Evolutionary conservation across 225 moss, liverwort and hornwort species (phyloP).

Genomic region (Takakia lepidozioides): DNA sequence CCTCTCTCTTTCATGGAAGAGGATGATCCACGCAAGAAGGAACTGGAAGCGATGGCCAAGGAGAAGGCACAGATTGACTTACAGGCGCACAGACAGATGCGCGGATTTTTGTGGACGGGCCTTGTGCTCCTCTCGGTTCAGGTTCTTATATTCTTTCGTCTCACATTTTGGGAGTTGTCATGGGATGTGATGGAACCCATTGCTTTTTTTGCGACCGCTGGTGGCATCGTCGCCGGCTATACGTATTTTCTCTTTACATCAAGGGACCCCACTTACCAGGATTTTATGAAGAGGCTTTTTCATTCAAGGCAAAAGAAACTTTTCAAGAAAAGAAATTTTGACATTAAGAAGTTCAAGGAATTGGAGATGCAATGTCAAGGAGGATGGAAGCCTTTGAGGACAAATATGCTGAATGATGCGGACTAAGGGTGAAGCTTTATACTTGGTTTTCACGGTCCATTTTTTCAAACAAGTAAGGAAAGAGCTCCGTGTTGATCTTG

Average conservation of each 20-base stretch:
- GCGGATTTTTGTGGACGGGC: slow-evolving; percentile 62
- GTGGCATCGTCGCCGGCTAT: slow-evolving; percentile 74
- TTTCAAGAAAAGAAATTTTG: slow-evolving; percentile 68
- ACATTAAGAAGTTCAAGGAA: slow-evolving; percentile 55
- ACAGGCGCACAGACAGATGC: slow-evolving; percentile 83
- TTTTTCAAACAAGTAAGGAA: too few relatives aligned
- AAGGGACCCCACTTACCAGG: slow-evolving; percentile 77
- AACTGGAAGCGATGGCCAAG: slow-evolving; percentile 45
- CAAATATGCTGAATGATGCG: slow-evolving; percentile 27
- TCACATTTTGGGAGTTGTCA: slow-evolving; percentile 95
- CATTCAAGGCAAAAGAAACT: slow-evolving; percentile 70
- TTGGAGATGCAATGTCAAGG: slow-evolving; percentile 72
- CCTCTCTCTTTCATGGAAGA: slow-evolving; percentile 75
- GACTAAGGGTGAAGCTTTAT: slow-evolving; percentile 51
- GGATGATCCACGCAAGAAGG: slow-evolving; percentile 67
- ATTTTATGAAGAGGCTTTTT: slow-evolving; percentile 79
- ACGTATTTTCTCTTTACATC: slow-evolving; percentile 84
- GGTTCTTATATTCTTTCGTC: slow-evolving; percentile 65
- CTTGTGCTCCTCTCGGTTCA: slow-evolving; percentile 49
- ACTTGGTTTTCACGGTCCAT: too few relatives aligned
- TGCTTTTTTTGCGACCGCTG: slow-evolving; percentile 77
- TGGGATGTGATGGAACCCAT: slow-evolving; percentile 99
- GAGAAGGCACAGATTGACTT: slow-evolving; percentile 55
- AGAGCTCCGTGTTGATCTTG: too few relatives aligned
- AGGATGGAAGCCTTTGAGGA: slow-evolving; percentile 34